These are phyloP conservation scores for Lumnitzera littorea DNA, from an alignment of 345 rosid species.

Conservation along the genomic window DNA sequence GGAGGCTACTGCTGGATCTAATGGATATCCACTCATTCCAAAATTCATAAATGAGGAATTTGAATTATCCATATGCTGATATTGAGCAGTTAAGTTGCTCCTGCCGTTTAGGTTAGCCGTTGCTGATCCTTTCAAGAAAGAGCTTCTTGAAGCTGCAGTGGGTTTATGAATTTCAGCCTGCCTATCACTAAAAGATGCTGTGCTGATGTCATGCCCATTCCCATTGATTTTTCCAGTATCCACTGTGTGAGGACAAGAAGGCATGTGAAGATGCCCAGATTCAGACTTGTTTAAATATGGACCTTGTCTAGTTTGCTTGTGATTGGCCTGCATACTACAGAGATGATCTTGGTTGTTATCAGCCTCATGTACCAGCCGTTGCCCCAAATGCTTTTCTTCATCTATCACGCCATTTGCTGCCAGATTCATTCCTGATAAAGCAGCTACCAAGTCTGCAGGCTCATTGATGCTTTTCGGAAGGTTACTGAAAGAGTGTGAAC, in stretches of 20 bases:
- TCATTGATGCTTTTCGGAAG: slow-evolving; percentile 43
- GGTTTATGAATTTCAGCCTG: slow-evolving; percentile 40
- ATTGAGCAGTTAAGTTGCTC: slow-evolving; percentile 38
- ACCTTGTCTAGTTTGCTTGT: slow-evolving; percentile 33
- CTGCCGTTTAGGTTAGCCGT: slow-evolving; percentile 47
- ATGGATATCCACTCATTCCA: slow-evolving; percentile 39
- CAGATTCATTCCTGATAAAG: slow-evolving; percentile 64
- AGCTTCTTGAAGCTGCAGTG: slow-evolving; percentile 28
- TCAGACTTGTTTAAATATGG: slow-evolving; percentile 29
- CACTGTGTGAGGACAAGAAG: slow-evolving; percentile 20
- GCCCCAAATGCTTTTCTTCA: slow-evolving; percentile 28
- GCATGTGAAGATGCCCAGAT: slow-evolving; percentile 27
- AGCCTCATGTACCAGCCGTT: slow-evolving; percentile 30
- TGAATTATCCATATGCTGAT: slow-evolving; percentile 41
- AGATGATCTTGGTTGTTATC: slow-evolving; percentile 44
- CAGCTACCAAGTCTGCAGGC: slow-evolving; percentile 52
- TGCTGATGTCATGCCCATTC: slow-evolving; percentile 26
- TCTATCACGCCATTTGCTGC: slow-evolving; percentile 35
- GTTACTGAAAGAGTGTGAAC: slow-evolving; percentile 48
- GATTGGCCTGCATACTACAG: slow-evolving; percentile 38
- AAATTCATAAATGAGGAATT: slow-evolving; percentile 43
- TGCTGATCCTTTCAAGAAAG: slow-evolving; percentile 59
- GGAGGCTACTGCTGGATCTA: slow-evolving; percentile 52
- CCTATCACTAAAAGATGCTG: slow-evolving; percentile 31
- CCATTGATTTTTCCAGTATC: slow-evolving; percentile 33